Percentiles rank a stretch among this genome's conserved stretches.
Conservation (phyloP, 2,329 filamentous ascomycete species). For the Cladorrhinum sp. region DNA sequence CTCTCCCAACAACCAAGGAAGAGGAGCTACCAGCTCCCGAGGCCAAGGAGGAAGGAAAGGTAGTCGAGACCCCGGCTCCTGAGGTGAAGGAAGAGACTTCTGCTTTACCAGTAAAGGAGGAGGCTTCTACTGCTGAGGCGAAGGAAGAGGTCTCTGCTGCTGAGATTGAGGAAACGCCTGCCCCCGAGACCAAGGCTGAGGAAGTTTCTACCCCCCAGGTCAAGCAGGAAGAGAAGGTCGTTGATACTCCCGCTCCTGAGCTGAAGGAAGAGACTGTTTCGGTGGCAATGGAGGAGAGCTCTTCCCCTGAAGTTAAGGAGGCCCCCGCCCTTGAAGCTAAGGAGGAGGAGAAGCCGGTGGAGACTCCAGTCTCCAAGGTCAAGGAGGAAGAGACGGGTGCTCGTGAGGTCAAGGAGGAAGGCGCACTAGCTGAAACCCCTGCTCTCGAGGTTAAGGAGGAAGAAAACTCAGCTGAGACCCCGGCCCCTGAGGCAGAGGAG, state of each 20-base stretch:
- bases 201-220: conserved; percentile 3
- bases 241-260: conserved; percentile 1
- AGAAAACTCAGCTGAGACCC: not conserved
- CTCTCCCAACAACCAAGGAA: not conserved
- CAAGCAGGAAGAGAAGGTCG: not conserved
- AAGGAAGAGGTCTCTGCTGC: not conserved
- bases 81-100: not conserved
- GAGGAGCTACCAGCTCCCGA: not conserved
- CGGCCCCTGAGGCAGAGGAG: not conserved
- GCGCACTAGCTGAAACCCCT: conserved; percentile 7
- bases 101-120: too few species aligned
- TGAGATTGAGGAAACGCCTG: not conserved
- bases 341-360: not conserved
- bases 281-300: not conserved
- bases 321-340: not conserved
- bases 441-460: not conserved
- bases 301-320: not conserved
- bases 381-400: conserved; percentile 1
- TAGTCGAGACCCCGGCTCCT: conserved; percentile 4
- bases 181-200: conserved; percentile 8
- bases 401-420: conserved; percentile 2
- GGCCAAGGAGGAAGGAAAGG: not conserved
- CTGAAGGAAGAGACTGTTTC: not conserved
- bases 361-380: not conserved
- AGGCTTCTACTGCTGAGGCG: not conserved